phyloP scores from a whole-genome alignment of 768 basidiomycete species.

The Hygrocybe punicea region DNA sequence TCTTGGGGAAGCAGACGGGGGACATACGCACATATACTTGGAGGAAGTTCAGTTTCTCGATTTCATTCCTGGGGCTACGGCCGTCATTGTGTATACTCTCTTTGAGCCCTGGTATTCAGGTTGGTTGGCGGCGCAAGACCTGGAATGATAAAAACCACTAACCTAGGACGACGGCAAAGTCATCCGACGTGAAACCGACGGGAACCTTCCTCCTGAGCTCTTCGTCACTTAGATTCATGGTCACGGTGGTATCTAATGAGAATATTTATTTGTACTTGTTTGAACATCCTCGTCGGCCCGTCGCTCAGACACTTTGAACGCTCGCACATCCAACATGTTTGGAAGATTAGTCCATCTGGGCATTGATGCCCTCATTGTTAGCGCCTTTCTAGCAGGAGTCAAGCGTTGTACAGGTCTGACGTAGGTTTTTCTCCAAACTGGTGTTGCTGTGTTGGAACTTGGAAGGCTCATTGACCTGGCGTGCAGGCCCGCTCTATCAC shows the following conservation, averaged over 20 bases:
- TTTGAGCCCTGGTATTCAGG: constrained; percentile 4
- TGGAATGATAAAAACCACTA: background rate
- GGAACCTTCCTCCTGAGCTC: background rate
- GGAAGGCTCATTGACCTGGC: background rate
- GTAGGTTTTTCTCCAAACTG: constrained; percentile 43
- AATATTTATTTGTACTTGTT: too few species aligned
- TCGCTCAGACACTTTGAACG: too few species aligned
- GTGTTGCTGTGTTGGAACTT: background rate
- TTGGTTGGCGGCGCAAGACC: background rate
- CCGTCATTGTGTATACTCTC: background rate
- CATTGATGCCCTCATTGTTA: constrained; percentile 74
- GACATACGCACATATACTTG: constrained; percentile 5
- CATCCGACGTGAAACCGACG: constrained; percentile 3
- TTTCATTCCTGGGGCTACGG: background rate
- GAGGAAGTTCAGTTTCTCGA: constrained; percentile 6
- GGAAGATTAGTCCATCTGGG: constrained; percentile 54
- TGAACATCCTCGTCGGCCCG: too few species aligned
- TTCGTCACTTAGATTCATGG: too few species aligned
- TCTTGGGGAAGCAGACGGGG: background rate
- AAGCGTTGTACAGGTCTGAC: constrained; percentile 82
- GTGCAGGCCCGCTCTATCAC: constrained; percentile 65
- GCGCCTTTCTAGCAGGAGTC: constrained; percentile 80
- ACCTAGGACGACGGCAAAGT: constrained; percentile 13
- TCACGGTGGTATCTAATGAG: too few species aligned
- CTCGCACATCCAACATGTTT: constrained; percentile 3